A percentile compares a stretch with the other conserved stretches of the same genome.
Evolutionary conservation across 345 rosid species (phyloP).

Genomic region (Cardamine resedifolia): DNA sequence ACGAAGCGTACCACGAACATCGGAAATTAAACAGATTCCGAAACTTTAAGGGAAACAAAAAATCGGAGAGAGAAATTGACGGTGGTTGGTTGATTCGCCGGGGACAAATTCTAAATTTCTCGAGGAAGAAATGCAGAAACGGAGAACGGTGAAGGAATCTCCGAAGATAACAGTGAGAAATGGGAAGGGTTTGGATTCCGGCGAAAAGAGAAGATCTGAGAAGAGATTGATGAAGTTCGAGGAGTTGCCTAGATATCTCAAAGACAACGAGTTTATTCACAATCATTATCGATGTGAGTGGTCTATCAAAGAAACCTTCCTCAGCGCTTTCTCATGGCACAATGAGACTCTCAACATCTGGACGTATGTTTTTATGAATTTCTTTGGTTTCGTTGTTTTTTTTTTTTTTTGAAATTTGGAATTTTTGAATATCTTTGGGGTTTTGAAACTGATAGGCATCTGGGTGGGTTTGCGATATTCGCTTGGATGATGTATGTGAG

Average conservation of each 20-base stretch:
- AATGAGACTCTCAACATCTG: constrained; percentile 94
- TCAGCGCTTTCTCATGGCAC: constrained; percentile 83
- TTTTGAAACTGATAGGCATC: constrained; percentile 49
- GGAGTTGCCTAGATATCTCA: constrained; percentile 78
- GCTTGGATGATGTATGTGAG: constrained; percentile 62
- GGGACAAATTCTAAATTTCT: neutral
- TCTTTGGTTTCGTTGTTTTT: neutral
- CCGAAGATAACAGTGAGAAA: constrained; percentile 18
- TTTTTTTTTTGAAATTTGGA: neutral
- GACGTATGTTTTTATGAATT: constrained; percentile 58
- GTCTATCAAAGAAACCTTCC: constrained; percentile 73
- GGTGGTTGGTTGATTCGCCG: constrained; percentile 16
- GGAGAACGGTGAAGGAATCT: constrained; percentile 23
- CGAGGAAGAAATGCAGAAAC: constrained; percentile 27
- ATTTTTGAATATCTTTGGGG: neutral
- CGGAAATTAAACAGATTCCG: neutral
- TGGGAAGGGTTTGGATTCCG: constrained; percentile 26
- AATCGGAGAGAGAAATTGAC: neutral
- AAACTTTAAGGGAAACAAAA: neutral
- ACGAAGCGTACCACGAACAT: constrained; percentile 11
- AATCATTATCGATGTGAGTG: constrained; percentile 91
- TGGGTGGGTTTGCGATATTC: constrained; percentile 74
- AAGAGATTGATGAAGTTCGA: constrained; percentile 61
- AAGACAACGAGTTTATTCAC: constrained; percentile 87
- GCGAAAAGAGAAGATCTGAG: constrained; percentile 41